These are phyloP conservation scores for Stenocarpella maydis DNA, from an alignment of 2,329 filamentous ascomycete genomes.

Conservation along the genomic window DNA sequence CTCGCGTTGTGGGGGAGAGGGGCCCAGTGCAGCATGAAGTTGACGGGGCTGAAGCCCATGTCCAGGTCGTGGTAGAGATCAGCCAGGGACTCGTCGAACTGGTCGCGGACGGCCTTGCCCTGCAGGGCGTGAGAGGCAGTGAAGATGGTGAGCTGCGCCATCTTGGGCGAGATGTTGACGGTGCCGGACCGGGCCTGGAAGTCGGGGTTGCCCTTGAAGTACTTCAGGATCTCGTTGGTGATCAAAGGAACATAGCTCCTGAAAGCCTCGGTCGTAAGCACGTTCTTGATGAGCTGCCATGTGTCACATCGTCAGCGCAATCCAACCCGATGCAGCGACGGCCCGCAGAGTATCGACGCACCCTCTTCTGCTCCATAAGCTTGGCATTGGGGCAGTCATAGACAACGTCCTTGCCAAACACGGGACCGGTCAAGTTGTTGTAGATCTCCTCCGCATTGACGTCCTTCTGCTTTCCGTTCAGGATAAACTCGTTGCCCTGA, in stretches of 20 bases:
- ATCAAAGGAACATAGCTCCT: conserved; percentile 75
- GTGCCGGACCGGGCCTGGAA: conserved; percentile 69
- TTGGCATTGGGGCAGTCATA: conserved; percentile 87
- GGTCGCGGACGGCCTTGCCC: conserved; percentile 77
- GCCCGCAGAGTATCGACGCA: conserved; percentile 40
- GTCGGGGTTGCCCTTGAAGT: conserved; percentile 62
- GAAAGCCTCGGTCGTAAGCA: conserved; percentile 71
- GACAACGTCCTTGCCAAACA: conserved; percentile 80
- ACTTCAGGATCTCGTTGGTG: conserved; percentile 71
- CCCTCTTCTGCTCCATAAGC: conserved; percentile 90
- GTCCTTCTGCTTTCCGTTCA: conserved; percentile 62
- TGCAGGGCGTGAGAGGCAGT: conserved; percentile 81
- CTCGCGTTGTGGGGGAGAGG: conserved; percentile 79
- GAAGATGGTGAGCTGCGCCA: conserved; percentile 82
- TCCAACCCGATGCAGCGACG: conserved; percentile 28
- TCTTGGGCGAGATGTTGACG: conserved; percentile 70
- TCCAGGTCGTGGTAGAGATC: conserved; percentile 83
- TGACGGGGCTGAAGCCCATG: conserved; percentile 80
- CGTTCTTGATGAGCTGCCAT: conserved; percentile 72
- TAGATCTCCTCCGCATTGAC: conserved; percentile 65
- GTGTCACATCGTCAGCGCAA: neutral
- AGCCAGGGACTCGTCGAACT: conserved; percentile 76
- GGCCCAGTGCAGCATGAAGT: conserved; percentile 83
- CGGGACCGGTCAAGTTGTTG: conserved; percentile 57
- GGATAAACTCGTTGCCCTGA: conserved; percentile 63